These are phyloP conservation scores for Fragilaria crotonensis DNA, from an alignment of 108 stramenopile genomes.

Conservation along the genomic window DNA sequence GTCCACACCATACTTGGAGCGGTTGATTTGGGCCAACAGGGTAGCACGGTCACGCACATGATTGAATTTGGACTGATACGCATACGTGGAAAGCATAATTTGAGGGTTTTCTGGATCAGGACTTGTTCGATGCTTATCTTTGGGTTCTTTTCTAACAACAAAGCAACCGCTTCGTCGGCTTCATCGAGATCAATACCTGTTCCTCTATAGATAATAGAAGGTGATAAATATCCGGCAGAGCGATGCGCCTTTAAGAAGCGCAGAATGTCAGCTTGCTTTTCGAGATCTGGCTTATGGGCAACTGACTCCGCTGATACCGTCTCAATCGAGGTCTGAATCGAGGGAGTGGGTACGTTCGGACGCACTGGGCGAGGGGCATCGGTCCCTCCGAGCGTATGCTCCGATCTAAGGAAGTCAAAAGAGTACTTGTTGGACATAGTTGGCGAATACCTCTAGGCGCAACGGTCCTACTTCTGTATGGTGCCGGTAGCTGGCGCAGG, in stretches of 20 bases:
- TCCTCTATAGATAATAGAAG: constrained; percentile 56
- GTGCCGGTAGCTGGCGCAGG: too few species aligned
- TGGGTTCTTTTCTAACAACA: constrained; percentile 55
- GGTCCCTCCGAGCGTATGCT: constrained; percentile 33
- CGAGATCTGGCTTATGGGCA: constrained; percentile 62
- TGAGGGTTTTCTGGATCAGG: constrained; percentile 84
- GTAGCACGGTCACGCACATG: constrained; percentile 48
- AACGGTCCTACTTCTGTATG: too few species aligned
- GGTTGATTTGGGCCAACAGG: constrained; percentile 74
- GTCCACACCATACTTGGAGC: constrained; percentile 61
- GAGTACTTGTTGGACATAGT: constrained; percentile 63
- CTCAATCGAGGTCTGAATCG: background rate
- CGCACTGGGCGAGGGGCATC: constrained; percentile 10
- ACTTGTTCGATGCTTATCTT: constrained; percentile 68
- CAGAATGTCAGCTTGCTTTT: constrained; percentile 77
- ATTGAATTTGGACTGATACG: constrained; percentile 72
- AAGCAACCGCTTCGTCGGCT: constrained; percentile 32
- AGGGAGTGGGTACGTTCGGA: too few species aligned
- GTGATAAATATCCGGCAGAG: constrained; percentile 60
- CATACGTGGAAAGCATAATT: constrained; percentile 51
- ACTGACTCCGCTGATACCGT: constrained; percentile 19
- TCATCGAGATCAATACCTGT: constrained; percentile 70
- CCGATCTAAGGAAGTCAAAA: constrained; percentile 65
- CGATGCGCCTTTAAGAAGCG: constrained; percentile 72
- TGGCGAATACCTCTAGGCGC: too few species aligned